Evolutionary conservation across 768 basidiomycete genomes (phyloP).

Genomic region (Suillus decipiens): DNA sequence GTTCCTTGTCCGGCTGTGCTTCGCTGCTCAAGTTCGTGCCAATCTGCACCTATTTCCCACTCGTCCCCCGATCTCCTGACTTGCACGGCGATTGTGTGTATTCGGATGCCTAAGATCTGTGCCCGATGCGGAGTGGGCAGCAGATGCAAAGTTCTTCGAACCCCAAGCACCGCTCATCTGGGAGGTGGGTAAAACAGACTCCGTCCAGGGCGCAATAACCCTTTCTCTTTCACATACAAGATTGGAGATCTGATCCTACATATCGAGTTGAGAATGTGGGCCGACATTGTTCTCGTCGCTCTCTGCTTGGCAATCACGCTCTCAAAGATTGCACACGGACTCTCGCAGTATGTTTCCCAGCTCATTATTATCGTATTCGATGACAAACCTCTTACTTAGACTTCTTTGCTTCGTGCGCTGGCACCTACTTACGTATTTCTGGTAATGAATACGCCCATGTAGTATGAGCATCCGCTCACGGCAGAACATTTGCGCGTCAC

Average conservation of each 20-base stretch:
- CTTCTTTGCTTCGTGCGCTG: slow-evolving; percentile 82
- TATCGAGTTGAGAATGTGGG: slow-evolving; percentile 94
- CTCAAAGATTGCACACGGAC: slow-evolving; percentile 88
- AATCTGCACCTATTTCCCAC: slow-evolving; percentile 77
- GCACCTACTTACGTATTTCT: slow-evolving; percentile 89
- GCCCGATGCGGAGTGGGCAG: slow-evolving; percentile 52
- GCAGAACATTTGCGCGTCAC: slow-evolving; percentile 73
- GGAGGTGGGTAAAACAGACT: slow-evolving; percentile 13
- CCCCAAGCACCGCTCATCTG: slow-evolving; percentile 71
- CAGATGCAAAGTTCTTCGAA: slow-evolving; percentile 78
- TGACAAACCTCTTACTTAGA: slow-evolving; percentile 38
- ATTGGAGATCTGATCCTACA: slow-evolving; percentile 94
- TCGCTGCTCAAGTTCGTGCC: slow-evolving; percentile 77
- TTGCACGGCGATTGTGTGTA: slow-evolving; percentile 27
- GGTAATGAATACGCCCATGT: slow-evolving; percentile 99
- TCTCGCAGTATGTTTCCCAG: slow-evolving; percentile 53
- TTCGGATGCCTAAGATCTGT: slow-evolving; percentile 44
- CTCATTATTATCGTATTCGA: background rate
- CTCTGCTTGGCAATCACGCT: slow-evolving; percentile 98
- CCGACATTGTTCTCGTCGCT: slow-evolving; percentile 91
- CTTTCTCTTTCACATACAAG: slow-evolving; percentile 65
- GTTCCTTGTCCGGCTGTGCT: slow-evolving; percentile 43
- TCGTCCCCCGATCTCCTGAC: slow-evolving; percentile 51
- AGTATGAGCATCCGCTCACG: slow-evolving; percentile 94
- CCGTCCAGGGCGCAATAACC: slow-evolving; percentile 29